A percentile compares a stretch with the other conserved stretches of the same genome.
phyloP scores from a whole-genome alignment of 306 rosid genomes.

The Trifolium repens region DNA sequence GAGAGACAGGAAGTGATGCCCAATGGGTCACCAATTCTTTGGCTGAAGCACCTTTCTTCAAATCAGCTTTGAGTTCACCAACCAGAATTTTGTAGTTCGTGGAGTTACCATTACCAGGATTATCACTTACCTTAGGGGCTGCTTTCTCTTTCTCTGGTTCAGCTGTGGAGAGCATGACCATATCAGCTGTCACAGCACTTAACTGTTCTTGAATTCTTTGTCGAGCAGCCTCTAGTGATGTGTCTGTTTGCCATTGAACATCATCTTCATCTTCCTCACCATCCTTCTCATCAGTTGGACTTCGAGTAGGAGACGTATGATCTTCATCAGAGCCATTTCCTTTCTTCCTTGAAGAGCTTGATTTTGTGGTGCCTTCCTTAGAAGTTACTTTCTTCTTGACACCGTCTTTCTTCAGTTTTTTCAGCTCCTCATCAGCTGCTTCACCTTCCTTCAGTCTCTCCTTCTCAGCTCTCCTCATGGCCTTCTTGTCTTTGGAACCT shows the following conservation, averaged over 20 bases:
- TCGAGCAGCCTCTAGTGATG: constrained; percentile 67
- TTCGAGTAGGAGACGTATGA: constrained; percentile 52
- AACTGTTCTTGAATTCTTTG: constrained; percentile 65
- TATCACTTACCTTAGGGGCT: constrained; percentile 22
- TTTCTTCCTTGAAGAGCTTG: constrained; percentile 58
- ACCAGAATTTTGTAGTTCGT: constrained; percentile 34
- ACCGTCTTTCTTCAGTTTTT: constrained; percentile 61
- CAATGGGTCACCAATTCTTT: constrained; percentile 46
- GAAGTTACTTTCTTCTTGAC: constrained; percentile 57
- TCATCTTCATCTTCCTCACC: constrained; percentile 45
- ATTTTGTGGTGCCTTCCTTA: constrained; percentile 49
- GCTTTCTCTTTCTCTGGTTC: constrained; percentile 52
- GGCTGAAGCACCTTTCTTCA: constrained; percentile 51
- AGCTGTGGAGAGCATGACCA: constrained; percentile 67
- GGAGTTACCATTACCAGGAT: constrained; percentile 43
- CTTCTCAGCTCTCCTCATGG: constrained; percentile 76
- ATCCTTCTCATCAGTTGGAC: constrained; percentile 51
- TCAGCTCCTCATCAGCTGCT: constrained; percentile 65
- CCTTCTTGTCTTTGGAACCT: constrained; percentile 71
- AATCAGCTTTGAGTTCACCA: constrained; percentile 51
- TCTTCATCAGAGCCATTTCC: constrained; percentile 68
- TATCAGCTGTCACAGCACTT: constrained; percentile 68
- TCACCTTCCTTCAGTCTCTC: constrained; percentile 74
- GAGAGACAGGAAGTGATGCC: constrained; percentile 41
- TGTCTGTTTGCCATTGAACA: constrained; percentile 69